phyloP scores from a whole-genome alignment of 23 red algal species.

The Gracilariopsis chorda region DNA sequence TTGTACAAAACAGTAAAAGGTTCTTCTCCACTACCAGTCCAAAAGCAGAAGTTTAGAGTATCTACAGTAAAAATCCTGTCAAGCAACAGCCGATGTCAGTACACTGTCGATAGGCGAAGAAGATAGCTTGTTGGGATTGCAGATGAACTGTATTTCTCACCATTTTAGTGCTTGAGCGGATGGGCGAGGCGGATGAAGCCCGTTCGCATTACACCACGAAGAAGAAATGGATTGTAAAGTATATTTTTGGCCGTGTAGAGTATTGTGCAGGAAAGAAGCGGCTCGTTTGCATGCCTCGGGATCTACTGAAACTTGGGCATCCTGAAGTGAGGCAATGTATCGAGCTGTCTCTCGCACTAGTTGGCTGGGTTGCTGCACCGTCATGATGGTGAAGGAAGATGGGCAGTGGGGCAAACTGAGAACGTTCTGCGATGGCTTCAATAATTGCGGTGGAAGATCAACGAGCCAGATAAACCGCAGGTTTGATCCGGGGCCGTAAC shows the following conservation, averaged over 20 bases:
- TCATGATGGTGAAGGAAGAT: no score
- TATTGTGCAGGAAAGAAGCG: slow-evolving; percentile 1
- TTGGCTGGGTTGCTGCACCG: no score
- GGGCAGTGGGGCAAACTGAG: no score
- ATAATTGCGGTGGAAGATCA: no score
- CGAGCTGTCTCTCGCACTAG: background rate
- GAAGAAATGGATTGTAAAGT: background rate
- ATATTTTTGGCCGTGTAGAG: background rate
- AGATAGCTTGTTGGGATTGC: background rate
- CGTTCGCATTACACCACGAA: slow-evolving; percentile 36
- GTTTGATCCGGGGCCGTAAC: no score
- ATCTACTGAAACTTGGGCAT: background rate
- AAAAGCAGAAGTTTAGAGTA: slow-evolving; percentile 56
- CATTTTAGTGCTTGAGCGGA: slow-evolving; percentile 1
- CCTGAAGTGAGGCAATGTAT: background rate
- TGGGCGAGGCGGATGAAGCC: slow-evolving; percentile 28
- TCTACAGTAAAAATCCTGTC: slow-evolving; percentile 36
- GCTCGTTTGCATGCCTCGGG: background rate
- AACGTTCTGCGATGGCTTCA: no score
- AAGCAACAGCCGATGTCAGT: no score
- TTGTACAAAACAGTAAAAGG: slow-evolving; percentile 16
- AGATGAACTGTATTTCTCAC: no score
- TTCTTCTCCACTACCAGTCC: background rate
- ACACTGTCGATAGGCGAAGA: background rate
- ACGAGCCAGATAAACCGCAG: no score